A percentile compares a stretch with the other conserved stretches of the same genome.
These are phyloP conservation scores for Ambrosia artemisiifolia DNA, from an alignment of 129 eudicot genomes.

Conservation along the genomic window DNA sequence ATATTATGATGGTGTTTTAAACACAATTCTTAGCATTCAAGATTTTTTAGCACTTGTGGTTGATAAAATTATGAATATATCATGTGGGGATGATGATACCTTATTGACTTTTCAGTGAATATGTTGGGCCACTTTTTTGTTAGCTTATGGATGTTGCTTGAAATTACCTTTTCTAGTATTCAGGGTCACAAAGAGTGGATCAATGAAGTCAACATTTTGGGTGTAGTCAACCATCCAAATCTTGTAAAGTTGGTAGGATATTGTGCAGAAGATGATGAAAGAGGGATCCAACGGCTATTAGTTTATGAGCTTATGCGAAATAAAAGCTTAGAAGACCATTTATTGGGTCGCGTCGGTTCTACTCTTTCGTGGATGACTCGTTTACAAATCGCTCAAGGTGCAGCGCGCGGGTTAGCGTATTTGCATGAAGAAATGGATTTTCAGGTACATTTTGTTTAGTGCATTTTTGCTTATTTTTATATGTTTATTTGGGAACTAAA, in stretches of 20 bases:
- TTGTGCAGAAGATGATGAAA: conserved; percentile 96
- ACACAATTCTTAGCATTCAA: neutral
- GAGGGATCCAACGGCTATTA: conserved; percentile 91
- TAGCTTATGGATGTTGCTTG: conserved; percentile 27
- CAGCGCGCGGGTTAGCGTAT: conserved; percentile 93
- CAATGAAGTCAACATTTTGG: conserved; percentile 83
- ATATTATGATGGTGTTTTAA: neutral
- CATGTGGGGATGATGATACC: conserved; percentile 9
- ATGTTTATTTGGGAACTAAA: neutral
- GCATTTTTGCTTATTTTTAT: neutral
- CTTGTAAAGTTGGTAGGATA: conserved; percentile 87
- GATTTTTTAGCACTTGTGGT: conserved; percentile 14
- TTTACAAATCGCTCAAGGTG: conserved; percentile 81
- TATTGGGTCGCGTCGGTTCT: conserved; percentile 53
- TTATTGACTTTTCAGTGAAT: conserved; percentile 16
- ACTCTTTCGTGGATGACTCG: conserved; percentile 77
- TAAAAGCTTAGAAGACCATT: conserved; percentile 82
- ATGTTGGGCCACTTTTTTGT: conserved; percentile 14
- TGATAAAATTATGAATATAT: conserved; percentile 14
- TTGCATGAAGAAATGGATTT: conserved; percentile 98
- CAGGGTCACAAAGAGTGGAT: conserved; percentile 99
- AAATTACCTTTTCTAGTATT: conserved; percentile 62
- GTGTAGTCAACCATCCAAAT: conserved; percentile 89
- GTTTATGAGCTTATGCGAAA: conserved; percentile 85
- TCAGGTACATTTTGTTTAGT: conserved; percentile 47